Conservation (phyloP, 306 rosid species). For the Adenanthera pavonina region DNA sequence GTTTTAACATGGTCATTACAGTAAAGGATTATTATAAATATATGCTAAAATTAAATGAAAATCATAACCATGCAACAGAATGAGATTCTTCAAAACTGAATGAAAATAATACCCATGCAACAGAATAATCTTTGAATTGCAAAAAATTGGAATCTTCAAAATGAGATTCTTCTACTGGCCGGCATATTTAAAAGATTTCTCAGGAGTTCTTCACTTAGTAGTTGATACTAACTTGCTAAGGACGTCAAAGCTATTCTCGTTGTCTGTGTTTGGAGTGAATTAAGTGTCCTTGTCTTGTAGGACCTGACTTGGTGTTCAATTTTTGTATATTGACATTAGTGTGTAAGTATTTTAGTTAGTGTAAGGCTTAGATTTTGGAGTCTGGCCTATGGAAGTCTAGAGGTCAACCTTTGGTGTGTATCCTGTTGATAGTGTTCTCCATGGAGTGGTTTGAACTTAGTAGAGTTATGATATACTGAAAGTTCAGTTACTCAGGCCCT, state of each 20-base stretch:
- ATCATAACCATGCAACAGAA: not conserved
- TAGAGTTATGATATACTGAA: conserved; percentile 3
- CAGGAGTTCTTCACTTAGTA: conserved; percentile 1
- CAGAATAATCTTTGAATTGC: conserved; percentile 12
- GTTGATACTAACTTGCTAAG: conserved; percentile 5
- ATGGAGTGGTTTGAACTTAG: conserved; percentile 15
- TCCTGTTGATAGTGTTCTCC: conserved; percentile 14
- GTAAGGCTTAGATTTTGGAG: conserved; percentile 2
- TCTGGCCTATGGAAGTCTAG: conserved; percentile 1
- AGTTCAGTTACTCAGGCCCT: conserved; percentile 25
- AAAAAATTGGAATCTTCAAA: conserved; percentile 1
- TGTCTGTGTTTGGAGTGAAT: not conserved
- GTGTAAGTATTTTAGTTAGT: not conserved
- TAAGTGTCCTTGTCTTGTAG: conserved; percentile 6
- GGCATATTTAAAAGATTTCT: not conserved
- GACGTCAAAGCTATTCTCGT: not conserved
- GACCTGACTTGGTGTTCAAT: conserved; percentile 24
- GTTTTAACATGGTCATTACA: conserved; percentile 17
- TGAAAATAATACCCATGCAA: conserved; percentile 7
- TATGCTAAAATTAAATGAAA: not conserved
- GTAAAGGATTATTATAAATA: not conserved
- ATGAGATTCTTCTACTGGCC: conserved; percentile 17
- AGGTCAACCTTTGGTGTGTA: not conserved
- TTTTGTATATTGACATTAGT: not conserved
- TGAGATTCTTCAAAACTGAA: conserved; percentile 7